Base-by-base conservation (phyloP, 1,284 basidiomycete species). In the Pascua sp. region DNA sequence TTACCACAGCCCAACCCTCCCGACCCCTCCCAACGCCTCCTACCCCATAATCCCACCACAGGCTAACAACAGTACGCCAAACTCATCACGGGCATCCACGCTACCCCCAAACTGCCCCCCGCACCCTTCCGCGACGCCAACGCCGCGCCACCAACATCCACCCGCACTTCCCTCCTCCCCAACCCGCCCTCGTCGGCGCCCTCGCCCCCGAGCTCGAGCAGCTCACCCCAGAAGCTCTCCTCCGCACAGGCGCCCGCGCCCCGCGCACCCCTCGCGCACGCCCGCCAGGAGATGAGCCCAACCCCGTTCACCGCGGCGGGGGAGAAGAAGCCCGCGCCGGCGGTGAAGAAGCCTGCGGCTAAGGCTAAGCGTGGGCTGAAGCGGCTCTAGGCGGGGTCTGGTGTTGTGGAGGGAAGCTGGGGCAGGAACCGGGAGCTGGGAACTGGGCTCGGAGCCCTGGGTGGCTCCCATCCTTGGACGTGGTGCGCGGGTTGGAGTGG, bases 331-430 rank as follows among this genome's bases (percentile, higher is more conserved):
- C 41, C 62, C 12, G 52, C 59, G n/a, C n/a, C n/a, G 37, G 63
- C 67, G 53, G 62, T 51, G 24, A 61, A 57, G 42, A 54, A 59
- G 32, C 50, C 64, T 11, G 65, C 64, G 39, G 57, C 61, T 38
- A 69, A 69, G 49, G 70, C 69, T 15, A 77, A 76, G 67, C 60
- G 74, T 47, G 75, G 75, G 7, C 60, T 74, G 46, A 73, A 74
- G 64, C 63, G 75, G 58, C 59, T 77, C 39, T 77, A 62, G 48
- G 16, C 12, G 46, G 47, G 15, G 18, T 15, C 16, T 4, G n/a
- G 12, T 15, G 42, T 13, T 16, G 24, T 32, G 24, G 24, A 7
- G 24, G 24, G 24, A 32, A 7, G 24, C 4, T n/a, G 24, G 24
- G 24, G 24, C 7, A 7, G 24, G 24, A 32, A 7, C 24, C 7